Evolutionary conservation across 306 rosid species (phyloP), one percentile per base, ranked within the genome.

Genomic region (Purshia tridentata): DNA sequence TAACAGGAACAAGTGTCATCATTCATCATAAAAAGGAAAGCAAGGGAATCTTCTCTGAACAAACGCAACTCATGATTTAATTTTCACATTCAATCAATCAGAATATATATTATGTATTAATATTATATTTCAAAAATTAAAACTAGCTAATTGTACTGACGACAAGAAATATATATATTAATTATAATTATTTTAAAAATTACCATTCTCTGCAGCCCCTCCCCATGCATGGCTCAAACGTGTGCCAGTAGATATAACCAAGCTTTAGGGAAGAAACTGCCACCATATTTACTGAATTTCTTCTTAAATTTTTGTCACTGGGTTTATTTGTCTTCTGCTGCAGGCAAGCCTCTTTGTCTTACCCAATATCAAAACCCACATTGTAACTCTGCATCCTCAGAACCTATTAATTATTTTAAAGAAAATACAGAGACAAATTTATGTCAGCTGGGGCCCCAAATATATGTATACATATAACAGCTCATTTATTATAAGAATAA

Each of bases 41-140:
- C 66, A 60, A 35, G 83, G 89, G 98, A 93, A 93, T 86, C 97
- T 93, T 93, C 93, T 83, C 88, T 91, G 86, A 82, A 29, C 35
- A 29, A 70, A 76, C 80, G 39, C 48, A 65, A 65, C 77, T 70
- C 72, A 22, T 48, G 63, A 20, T 40, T 51, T 18, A 61, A 75
- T 59, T 77, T 81, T 73, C 80, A 78, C 74, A 81, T 77, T 81
- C 76, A 76, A 89, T 70, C 20, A 75, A 75, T 79, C 82, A 67
- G 74, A 62, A 67, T 60, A 73, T 59, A 61, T 54, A 44, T 54
- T 72, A 2, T 47, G 8, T 6, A 1, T 29, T 29, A 4, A 19
- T 60, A 7, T 45, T 40, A 7, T 13, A 45, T n/a, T 9, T 67
- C 52, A 37, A 42, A 81, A 78, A 81, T 29, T 80, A 78, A 86